Base-by-base conservation (phyloP, 345 rosid genomes). In the Cardiospermum halicacabum region DNA sequence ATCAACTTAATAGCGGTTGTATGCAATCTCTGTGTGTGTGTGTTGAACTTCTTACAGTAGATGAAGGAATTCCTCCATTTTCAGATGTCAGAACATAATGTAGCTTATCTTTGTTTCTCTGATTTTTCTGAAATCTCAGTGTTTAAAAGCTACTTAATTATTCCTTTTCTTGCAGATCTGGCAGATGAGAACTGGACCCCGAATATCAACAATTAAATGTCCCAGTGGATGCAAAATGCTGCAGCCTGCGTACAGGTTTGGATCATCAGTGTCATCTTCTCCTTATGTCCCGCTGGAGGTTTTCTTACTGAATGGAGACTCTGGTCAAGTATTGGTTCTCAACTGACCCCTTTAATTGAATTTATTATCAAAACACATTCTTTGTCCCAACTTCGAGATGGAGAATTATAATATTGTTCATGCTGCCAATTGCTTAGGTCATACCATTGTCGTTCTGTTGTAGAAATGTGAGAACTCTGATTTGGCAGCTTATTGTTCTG, bases 121-220 rank as follows among this genome's bases (percentile, higher is more conserved):
- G 16, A 28, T 45, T 31, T 7, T 10, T 34, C 16, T 34, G 45
- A 19, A 3, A 21, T 50, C 34, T 24, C 16, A 3, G 24, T 21
- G 57, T 34, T 9, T n/a, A n/a, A 5, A 22, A 13, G 56, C 42
- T 36, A 2, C 25, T 7, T 66, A 48, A 42, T 48, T 13, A 47
- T n/a, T 25, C 43, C 24, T 24, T 56, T 2, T 58, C 13, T 30
- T 68, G 62, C 87, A 94, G 99, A 91, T 94, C n/a, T 94, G 99
- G 99, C 87, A 94, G 74, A 94, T 94, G 97, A 94, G 99, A 72
- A 91, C 96, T 0, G 99, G 99, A 21, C 87, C 91, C 0, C 91
- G 99, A 12, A 81, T 91, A 60, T 65, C 85, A 64, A 78, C 93
- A 1, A 75, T 94, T 67, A 82, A 80, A 34, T 94, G 99, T 32